Conservation (phyloP, 2,329 filamentous ascomycete species). For the Leptographium radiaticola region DNA sequence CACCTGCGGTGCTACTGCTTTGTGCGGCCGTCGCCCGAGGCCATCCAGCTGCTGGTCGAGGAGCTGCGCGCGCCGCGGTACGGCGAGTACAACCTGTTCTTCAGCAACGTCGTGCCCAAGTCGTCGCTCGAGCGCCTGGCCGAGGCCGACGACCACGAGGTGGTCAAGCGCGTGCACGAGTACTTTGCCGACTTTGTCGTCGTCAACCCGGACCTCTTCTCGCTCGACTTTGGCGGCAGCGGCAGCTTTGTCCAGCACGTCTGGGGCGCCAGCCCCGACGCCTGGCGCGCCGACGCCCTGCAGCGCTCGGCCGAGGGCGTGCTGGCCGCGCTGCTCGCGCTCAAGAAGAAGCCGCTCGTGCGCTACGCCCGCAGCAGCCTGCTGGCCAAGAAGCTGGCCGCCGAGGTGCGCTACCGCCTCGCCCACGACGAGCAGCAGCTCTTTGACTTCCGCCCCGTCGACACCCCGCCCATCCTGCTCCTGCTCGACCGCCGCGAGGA, state of each 20-base stretch:
- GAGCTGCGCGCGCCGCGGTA: constrained; percentile 94
- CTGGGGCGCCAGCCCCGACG: constrained; percentile 71
- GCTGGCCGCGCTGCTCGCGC: constrained; percentile 66
- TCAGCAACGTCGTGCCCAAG: constrained; percentile 96
- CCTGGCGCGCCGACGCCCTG: constrained; percentile 82
- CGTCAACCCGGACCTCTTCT: constrained; percentile 88
- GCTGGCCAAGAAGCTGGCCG: constrained; percentile 82
- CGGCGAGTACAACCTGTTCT: constrained; percentile 92
- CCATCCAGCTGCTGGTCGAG: constrained; percentile 87
- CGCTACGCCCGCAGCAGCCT: constrained; percentile 86
- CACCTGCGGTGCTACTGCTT: constrained; percentile 91
- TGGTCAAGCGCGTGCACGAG: constrained; percentile 87
- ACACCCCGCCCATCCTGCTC: constrained; percentile 85
- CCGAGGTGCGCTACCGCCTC: constrained; percentile 82
- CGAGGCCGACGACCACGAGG: constrained; percentile 94
- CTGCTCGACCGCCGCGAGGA: constrained; percentile 88
- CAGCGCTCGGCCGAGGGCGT: constrained; percentile 80
- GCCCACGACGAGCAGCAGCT: constrained; percentile 92
- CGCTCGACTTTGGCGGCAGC: constrained; percentile 44
- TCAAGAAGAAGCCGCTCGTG: constrained; percentile 96
- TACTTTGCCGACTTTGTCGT: constrained; percentile 94
- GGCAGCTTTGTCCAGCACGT: constrained; percentile 40
- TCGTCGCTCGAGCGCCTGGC: constrained; percentile 86
- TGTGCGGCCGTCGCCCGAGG: constrained; percentile 80
- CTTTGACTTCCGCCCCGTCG: constrained; percentile 90